These are phyloP conservation scores for Penicillium goetzii DNA, from an alignment of 495 filamentous ascomycete species.

Conservation along the genomic window DNA sequence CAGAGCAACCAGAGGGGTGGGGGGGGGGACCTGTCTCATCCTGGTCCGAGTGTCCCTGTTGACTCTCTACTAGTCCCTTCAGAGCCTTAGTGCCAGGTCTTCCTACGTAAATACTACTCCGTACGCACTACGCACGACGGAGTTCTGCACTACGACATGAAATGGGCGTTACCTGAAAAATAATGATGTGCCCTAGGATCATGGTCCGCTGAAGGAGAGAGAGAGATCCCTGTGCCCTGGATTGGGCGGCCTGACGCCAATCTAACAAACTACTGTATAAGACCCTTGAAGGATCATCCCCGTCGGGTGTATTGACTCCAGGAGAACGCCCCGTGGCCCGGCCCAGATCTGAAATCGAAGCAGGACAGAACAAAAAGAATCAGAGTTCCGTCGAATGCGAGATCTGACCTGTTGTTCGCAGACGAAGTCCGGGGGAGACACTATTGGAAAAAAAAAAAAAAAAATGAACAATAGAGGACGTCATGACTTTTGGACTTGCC, in stretches of 20 bases:
- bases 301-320: conserved; percentile 6
- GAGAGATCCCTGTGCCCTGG: conserved; percentile 16
- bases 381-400: conserved; percentile 1
- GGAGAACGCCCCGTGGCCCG: not conserved
- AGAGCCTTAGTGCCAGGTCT: not conserved
- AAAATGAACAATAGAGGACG: conserved; percentile 26
- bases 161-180: not conserved
- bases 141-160: conserved; percentile 7
- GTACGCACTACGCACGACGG: not conserved
- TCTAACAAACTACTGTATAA: not conserved
- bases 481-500: conserved; percentile 33
- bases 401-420: conserved; percentile 3
- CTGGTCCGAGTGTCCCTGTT: not conserved
- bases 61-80: conserved; percentile 2
- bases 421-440: conserved; percentile 8
- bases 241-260: conserved; percentile 2
- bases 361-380: not conserved
- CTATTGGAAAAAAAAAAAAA: not conserved
- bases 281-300: conserved; percentile 4
- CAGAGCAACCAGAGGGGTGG: not conserved
- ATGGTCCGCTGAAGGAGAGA: not conserved
- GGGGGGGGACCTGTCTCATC: not conserved
- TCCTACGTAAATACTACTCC: not conserved
- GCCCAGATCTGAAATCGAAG: conserved; percentile 3
- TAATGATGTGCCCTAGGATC: conserved; percentile 10